A percentile compares a stretch with the other conserved stretches of the same genome.
phyloP scores from a whole-genome alignment of 345 rosid genomes.

The Garcia nutans region DNA sequence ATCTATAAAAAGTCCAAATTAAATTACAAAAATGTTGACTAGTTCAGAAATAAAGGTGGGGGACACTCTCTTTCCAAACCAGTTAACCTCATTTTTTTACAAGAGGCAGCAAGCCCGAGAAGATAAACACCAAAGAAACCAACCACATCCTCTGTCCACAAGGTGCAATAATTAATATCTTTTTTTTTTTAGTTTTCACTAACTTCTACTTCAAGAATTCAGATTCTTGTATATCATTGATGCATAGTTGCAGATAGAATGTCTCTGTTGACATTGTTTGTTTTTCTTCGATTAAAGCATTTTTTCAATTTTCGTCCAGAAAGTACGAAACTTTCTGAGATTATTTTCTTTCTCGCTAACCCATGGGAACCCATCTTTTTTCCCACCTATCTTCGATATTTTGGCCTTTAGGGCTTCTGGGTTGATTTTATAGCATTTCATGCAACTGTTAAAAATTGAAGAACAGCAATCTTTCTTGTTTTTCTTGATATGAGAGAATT shows the following conservation, averaged over 20 bases:
- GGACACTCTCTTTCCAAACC: conserved; percentile 3
- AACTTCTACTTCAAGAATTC: no score
- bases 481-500: not conserved
- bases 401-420: not conserved
- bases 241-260: no score
- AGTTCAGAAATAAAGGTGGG: conserved; percentile 10
- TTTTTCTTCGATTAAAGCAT: not conserved
- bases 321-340: not conserved
- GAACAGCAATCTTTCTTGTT: no score
- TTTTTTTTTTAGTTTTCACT: not conserved
- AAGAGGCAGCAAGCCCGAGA: not conserved
- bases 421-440: not conserved
- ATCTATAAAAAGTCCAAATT: conserved; percentile 11
- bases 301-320: not conserved
- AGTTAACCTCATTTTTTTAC: conserved; percentile 4
- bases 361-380: not conserved
- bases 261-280: not conserved
- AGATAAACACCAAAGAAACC: conserved; percentile 9
- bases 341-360: not conserved
- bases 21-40: conserved; percentile 1
- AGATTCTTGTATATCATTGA: no score
- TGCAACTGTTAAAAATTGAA: no score
- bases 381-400: no score
- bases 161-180: conserved; percentile 15
- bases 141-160: conserved; percentile 28